Evolutionary conservation across 2,329 filamentous ascomycete species (phyloP).

Genomic region (Penicillium sclerotigenum): DNA sequence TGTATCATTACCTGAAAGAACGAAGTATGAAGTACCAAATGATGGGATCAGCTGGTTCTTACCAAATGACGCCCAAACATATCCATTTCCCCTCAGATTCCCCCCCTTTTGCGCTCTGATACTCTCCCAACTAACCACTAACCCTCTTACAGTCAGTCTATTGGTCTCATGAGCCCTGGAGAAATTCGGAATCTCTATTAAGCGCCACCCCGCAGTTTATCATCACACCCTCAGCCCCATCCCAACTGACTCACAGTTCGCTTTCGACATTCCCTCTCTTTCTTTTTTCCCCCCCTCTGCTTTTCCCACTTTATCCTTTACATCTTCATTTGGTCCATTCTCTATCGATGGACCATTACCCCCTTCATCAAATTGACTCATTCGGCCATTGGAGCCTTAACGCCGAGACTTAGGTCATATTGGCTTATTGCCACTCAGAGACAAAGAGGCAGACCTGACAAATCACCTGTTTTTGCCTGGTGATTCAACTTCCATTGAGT

Average conservation of each 20-base stretch:
- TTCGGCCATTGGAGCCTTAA: conserved; percentile 21
- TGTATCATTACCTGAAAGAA: neutral
- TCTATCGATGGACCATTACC: neutral
- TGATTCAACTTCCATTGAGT: conserved; percentile 24
- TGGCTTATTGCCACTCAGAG: conserved; percentile 19
- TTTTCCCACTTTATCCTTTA: neutral
- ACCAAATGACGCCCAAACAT: conserved; percentile 7
- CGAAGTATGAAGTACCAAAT: neutral
- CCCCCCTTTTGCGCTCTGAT: conserved; percentile 4
- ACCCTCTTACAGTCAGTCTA: neutral
- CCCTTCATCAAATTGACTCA: conserved; percentile 11
- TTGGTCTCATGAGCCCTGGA: conserved; percentile 11
- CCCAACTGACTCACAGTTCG: conserved; percentile 9
- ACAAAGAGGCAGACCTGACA: conserved; percentile 18
- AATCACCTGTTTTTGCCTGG: conserved; percentile 16
- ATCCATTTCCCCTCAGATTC: too few relatives aligned
- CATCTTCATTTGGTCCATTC: neutral
- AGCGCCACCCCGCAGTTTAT: conserved; percentile 17
- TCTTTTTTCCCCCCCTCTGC: neutral
- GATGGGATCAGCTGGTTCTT: conserved; percentile 15
- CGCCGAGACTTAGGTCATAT: conserved; percentile 9
- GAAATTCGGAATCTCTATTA: conserved; percentile 7
- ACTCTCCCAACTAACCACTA: neutral
- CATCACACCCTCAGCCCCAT: conserved; percentile 17
- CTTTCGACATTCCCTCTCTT: neutral